A percentile compares a stretch with the other conserved stretches of the same genome.
Conservation (phyloP, 2,329 filamentous ascomycete species). For the Monosporascus sp. region DNA sequence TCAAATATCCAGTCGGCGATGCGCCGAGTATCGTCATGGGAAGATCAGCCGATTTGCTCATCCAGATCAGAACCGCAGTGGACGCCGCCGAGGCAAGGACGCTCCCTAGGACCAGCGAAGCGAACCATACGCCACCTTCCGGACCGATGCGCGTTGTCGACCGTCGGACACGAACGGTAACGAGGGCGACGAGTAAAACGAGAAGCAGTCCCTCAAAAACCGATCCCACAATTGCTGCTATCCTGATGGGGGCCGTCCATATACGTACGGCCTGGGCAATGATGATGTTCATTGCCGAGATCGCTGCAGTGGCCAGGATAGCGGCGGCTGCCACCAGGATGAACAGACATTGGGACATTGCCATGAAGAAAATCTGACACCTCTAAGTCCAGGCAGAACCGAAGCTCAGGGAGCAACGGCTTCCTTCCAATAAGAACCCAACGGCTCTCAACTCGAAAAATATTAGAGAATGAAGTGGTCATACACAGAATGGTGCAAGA, state of each 20-base stretch:
- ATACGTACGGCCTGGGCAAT: slow-evolving; percentile 30
- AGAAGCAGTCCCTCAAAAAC: slow-evolving; percentile 33
- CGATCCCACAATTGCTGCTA: slow-evolving; percentile 33
- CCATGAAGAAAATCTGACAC: slow-evolving; percentile 24
- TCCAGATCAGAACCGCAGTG: slow-evolving; percentile 34
- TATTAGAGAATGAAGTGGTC: not conserved
- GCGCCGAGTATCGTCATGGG: slow-evolving; percentile 28
- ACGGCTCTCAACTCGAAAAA: not conserved
- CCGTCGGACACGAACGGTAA: slow-evolving; percentile 24
- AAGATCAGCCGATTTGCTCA: slow-evolving; percentile 28
- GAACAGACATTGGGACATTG: slow-evolving; percentile 28
- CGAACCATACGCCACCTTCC: slow-evolving; percentile 31
- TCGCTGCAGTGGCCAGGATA: slow-evolving; percentile 33
- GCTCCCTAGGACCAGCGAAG: slow-evolving; percentile 28
- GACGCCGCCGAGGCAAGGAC: slow-evolving; percentile 42
- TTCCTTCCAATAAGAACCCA: not conserved
- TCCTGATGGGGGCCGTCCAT: slow-evolving; percentile 25
- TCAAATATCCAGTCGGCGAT: slow-evolving; percentile 31
- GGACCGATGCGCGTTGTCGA: slow-evolving; percentile 16
- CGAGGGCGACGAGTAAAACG: slow-evolving; percentile 28
- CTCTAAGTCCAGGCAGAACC: not conserved
- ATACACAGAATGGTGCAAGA: not conserved
- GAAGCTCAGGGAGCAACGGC: not conserved
- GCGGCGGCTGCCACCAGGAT: slow-evolving; percentile 32
- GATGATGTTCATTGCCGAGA: slow-evolving; percentile 35